phyloP scores from a whole-genome alignment of 164 flowering plant genomes.

The Stephania cephalantha region DNA sequence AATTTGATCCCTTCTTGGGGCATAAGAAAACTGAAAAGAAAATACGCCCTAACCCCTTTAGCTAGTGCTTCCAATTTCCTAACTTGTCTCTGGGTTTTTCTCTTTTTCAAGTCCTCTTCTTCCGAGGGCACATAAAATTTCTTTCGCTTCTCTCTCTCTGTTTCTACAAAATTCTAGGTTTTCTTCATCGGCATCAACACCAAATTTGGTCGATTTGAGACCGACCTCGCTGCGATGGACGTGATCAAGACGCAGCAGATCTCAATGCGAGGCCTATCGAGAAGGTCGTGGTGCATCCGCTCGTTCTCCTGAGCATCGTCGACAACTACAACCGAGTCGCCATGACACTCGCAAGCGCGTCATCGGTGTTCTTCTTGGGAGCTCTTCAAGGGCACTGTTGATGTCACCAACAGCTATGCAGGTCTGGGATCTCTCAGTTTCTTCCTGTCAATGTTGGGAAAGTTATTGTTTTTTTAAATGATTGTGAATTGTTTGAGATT shows the following conservation, averaged over 20 bases:
- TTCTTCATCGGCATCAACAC: not conserved
- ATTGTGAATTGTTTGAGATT: not conserved
- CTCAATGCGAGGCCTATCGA: slow-evolving; percentile 60
- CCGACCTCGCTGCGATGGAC: slow-evolving; percentile 39
- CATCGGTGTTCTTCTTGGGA: slow-evolving; percentile 83
- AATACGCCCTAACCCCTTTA: too few relatives aligned
- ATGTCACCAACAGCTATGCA: slow-evolving; percentile 89
- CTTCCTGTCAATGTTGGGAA: not conserved
- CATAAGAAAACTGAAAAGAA: not conserved
- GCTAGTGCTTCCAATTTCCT: not conserved
- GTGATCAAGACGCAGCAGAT: slow-evolving; percentile 89
- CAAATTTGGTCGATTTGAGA: not conserved
- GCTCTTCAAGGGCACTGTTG: slow-evolving; percentile 71
- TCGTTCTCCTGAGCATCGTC: slow-evolving; percentile 90
- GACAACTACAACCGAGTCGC: slow-evolving; percentile 93
- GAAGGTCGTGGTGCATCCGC: slow-evolving; percentile 88
- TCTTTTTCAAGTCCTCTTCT: too few relatives aligned
- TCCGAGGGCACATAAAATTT: not conserved
- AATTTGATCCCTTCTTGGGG: not conserved
- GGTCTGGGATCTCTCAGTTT: slow-evolving; percentile 29
- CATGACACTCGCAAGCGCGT: slow-evolving; percentile 78
- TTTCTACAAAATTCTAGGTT: not conserved
- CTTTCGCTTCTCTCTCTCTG: not conserved
- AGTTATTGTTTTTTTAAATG: not conserved
- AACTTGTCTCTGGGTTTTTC: not conserved